Evolutionary conservation across 768 basidiomycete species (phyloP), one percentile per base, ranked within the genome.

Genomic region (Lactarius psammicola): DNA sequence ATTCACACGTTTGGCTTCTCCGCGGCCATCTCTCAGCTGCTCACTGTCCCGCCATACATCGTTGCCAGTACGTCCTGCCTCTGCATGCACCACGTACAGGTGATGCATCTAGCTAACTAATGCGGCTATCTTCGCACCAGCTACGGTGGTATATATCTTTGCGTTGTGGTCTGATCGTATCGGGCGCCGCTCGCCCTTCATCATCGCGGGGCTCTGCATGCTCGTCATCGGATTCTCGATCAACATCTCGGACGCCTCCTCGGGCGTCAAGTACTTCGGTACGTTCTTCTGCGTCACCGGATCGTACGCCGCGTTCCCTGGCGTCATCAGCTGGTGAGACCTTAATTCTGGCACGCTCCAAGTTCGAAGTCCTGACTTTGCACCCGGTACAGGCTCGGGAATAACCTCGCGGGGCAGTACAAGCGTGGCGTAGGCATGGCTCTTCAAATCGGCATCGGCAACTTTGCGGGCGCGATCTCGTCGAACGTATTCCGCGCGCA

Each of bases 371-470:
- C 7, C 23, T 31, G 26, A 44, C 7, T 30, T 4, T 42, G 8
- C 26, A 17, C 3, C n/a, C 26, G 4, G 38, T 10, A 18, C 60
- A 89, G 87, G 87, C 75, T 86, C 6, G 84, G 84, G 28, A 87
- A 86, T 70, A 88, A 90, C 68, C 78, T 88, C 13, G 75, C 82
- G 0, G 88, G 88, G 0, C 86, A 87, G 65, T 89, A 86, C 72
- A 90, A 89, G 72, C 87, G 88, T 4, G 88, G 75, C 18, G 78
- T 87, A 13, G 87, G 85, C 3, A 84, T 90, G 81, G 87, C 87
- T 0, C 60, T 89, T 30, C 85, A 89, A n/a, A 85, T 88, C 31
- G 85, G 85, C 8, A 79, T 88, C 23, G 87, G 86, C 0, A 87
- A 88, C 70, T 83, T 89, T 66, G 76, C 82, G 31, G 88, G 87